phyloP scores from a whole-genome alignment of 139 green algal genomes.

The Pycnococcus provasolii region DNA sequence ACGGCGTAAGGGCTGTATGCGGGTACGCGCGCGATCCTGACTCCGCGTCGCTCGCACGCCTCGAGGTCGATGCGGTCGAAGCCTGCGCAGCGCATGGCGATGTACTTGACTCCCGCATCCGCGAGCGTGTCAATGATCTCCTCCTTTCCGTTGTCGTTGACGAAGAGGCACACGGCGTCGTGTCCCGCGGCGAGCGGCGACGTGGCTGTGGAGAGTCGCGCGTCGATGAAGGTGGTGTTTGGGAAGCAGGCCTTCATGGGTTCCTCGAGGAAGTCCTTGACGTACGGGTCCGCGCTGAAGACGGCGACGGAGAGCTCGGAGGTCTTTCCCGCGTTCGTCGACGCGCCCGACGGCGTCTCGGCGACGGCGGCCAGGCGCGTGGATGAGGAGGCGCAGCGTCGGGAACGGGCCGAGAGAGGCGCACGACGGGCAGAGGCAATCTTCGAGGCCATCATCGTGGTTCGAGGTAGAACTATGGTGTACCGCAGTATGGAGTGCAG shows the following conservation, averaged over 20 bases:
- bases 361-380: no score
- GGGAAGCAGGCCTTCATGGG: slow-evolving; percentile 2
- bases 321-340: no score
- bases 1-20: slow-evolving; percentile 49
- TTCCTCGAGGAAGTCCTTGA: slow-evolving; percentile 22
- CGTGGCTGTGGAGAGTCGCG: neutral
- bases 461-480: no score
- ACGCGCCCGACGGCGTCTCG: no score
- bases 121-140: slow-evolving; percentile 44
- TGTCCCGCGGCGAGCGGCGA: slow-evolving; percentile 1
- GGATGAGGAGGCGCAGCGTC: no score
- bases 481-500: no score
- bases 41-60: neutral
- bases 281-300: slow-evolving; percentile 24
- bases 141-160: slow-evolving; percentile 46
- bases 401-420: no score
- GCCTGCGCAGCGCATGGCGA: slow-evolving; percentile 66
- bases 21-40: slow-evolving; percentile 54
- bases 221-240: slow-evolving; percentile 25
- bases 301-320: neutral
- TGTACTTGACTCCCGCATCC: slow-evolving; percentile 42
- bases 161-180: slow-evolving; percentile 50
- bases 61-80: slow-evolving; percentile 29
- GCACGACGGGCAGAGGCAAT: no score
- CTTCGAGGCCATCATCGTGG: no score